Percentiles rank a stretch among this genome's conserved stretches.
These are phyloP conservation scores for Kandelia obovata DNA, from an alignment of 345 rosid genomes.

Conservation along the genomic window DNA sequence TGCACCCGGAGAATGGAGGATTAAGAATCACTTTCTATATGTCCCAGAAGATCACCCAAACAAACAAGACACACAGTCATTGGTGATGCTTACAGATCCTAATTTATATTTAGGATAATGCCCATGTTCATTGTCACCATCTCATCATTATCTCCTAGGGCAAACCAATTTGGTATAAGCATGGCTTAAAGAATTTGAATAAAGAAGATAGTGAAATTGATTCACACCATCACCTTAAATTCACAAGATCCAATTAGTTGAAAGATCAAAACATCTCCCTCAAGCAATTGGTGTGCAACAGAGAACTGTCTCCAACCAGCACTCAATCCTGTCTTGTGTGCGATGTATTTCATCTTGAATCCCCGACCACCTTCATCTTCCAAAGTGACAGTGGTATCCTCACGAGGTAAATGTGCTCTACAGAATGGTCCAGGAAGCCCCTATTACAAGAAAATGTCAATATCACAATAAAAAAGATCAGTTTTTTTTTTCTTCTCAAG, in stretches of 20 bases:
- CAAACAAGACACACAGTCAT: background rate
- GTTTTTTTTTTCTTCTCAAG: conserved; percentile 4
- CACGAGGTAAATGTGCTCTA: conserved; percentile 45
- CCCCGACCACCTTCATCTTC: conserved; percentile 57
- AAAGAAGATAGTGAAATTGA: conserved; percentile 6
- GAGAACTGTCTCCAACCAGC: conserved; percentile 92
- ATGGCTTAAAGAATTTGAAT: background rate
- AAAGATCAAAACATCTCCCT: conserved; percentile 82
- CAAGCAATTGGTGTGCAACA: conserved; percentile 56
- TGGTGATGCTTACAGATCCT: background rate
- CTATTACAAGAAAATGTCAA: conserved; percentile 25
- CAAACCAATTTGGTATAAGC: background rate
- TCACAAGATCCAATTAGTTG: conserved; percentile 54
- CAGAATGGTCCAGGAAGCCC: conserved; percentile 82
- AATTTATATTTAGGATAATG: background rate
- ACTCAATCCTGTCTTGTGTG: conserved; percentile 72
- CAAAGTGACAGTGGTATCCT: conserved; percentile 46
- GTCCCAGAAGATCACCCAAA: background rate
- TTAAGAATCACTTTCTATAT: background rate
- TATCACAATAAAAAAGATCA: background rate
- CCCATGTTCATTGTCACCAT: background rate
- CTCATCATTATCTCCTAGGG: background rate
- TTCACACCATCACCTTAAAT: conserved; percentile 53
- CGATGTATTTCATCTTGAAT: conserved; percentile 51
- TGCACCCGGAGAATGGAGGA: background rate